Evolutionary conservation across 2,329 filamentous ascomycete species (phyloP).

Genomic region (Rutstroemia sydowiana): DNA sequence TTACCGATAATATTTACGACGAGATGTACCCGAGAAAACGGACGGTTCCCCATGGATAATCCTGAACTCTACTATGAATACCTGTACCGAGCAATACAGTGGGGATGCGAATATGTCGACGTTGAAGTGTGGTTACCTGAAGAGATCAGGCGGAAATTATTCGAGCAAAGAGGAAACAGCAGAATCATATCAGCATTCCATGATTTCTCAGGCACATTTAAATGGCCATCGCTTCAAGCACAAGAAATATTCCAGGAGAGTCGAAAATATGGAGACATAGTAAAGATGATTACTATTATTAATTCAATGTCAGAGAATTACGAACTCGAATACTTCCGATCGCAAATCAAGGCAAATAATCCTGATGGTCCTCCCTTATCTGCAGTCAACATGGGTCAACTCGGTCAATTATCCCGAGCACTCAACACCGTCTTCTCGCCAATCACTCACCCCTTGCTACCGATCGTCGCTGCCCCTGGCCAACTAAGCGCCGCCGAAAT

Average conservation of each 20-base stretch:
- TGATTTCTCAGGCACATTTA: slow-evolving; percentile 78
- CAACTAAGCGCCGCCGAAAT: slow-evolving; percentile 83
- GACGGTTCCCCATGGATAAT: slow-evolving; percentile 76
- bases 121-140: slow-evolving; percentile 84
- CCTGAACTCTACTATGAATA: slow-evolving; percentile 70
- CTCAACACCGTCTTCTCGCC: slow-evolving; percentile 82
- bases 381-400: slow-evolving; percentile 79
- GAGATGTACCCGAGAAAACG: slow-evolving; percentile 73
- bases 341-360: slow-evolving; percentile 62
- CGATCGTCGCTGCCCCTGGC: slow-evolving; percentile 77
- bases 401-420: slow-evolving; percentile 76
- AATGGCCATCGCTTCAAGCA: slow-evolving; percentile 70
- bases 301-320: slow-evolving; percentile 81
- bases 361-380: slow-evolving; percentile 67
- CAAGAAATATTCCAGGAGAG: slow-evolving; percentile 65
- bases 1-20: slow-evolving; percentile 88
- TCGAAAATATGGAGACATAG: slow-evolving; percentile 70
- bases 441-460: slow-evolving; percentile 77
- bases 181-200: slow-evolving; percentile 90
- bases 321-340: slow-evolving; percentile 83
- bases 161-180: slow-evolving; percentile 65
- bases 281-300: slow-evolving; percentile 86
- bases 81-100: slow-evolving; percentile 76
- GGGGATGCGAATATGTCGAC: slow-evolving; percentile 85
- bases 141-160: slow-evolving; percentile 59